Evolutionary conservation across 345 rosid species (phyloP), one percentile per base, ranked within the genome.

Genomic region (Noccaea caerulescens): DNA sequence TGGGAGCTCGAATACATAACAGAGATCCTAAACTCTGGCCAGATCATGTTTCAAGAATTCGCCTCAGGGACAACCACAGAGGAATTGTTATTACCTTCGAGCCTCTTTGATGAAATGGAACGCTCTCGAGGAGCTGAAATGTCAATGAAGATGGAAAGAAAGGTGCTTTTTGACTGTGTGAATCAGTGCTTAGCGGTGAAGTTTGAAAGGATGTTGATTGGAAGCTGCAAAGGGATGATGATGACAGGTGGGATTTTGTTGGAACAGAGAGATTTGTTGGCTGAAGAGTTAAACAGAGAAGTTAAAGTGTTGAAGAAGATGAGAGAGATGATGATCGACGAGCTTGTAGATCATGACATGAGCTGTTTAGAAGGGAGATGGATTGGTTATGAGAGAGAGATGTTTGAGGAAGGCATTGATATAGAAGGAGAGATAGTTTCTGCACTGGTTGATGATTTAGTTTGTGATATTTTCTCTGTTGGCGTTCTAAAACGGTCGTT

Each of bases 341-440:
- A 89, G 80, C 86, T 94, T 61, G 97, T 94, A 38, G 89, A 88
- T 80, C 84, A 87, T 76, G 99, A 94, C 68, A 94, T 91, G 99
- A 85, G 93, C 80, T 75, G 76, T 62, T 87, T 78, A 1, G 74
- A 83, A 63, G 99, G 99, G 44, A 94, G 78, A 75, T 92, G 99
- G 98, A 77, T 79, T 45, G 89, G 84, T 57, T 91, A 82, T 55
- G 88, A 89, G 75, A 85, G 68, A 14, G 97, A 94, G 69, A 89
- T 69, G 70, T 89, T 81, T 58, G 77, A 32, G 2, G 76, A 91
- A 16, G 97, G 87, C 32, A 76, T 45, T 16, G 96, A 87, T 62
- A 63, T 94, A 25, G 93, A 85, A 71, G 76, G 51, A 60, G 80
- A 85, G 52, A 82, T 91, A 50, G 76, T 89, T 27, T 50, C 75